Conservation (phyloP, 129 eudicot genomes). For the Kitagawia praeruptora region DNA sequence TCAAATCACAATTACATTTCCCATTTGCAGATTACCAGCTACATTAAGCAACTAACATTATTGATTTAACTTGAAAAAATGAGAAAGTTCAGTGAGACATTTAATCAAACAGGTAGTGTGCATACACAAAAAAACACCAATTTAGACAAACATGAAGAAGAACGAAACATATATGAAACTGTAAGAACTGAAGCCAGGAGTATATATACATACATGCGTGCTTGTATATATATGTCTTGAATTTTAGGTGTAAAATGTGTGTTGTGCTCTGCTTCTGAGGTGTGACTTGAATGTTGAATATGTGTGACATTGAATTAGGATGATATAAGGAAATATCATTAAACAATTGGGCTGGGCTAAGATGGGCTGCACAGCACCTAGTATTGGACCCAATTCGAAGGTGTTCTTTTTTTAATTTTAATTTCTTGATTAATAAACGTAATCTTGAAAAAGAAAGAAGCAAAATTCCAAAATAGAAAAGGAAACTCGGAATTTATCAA, state of each 20-base stretch:
- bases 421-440: too few relatives aligned
- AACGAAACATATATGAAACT: neutral
- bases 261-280: constrained; percentile 1
- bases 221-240: neutral
- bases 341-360: neutral
- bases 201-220: neutral
- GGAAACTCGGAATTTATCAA: too few relatives aligned
- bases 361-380: too few relatives aligned
- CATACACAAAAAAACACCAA: neutral
- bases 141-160: neutral
- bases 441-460: too few relatives aligned
- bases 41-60: neutral
- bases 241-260: neutral
- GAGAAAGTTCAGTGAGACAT: neutral
- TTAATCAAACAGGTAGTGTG: neutral
- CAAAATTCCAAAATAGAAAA: too few relatives aligned
- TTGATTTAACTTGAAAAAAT: neutral
- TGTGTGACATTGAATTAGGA: neutral
- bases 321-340: neutral
- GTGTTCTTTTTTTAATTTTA: too few relatives aligned
- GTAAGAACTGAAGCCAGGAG: neutral
- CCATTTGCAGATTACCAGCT: neutral
- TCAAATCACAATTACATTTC: neutral
- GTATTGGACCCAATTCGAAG: too few relatives aligned
- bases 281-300: neutral